Conservation (phyloP, 2,329 filamentous ascomycete species). For the Tolypocladium ophioglossoides region DNA sequence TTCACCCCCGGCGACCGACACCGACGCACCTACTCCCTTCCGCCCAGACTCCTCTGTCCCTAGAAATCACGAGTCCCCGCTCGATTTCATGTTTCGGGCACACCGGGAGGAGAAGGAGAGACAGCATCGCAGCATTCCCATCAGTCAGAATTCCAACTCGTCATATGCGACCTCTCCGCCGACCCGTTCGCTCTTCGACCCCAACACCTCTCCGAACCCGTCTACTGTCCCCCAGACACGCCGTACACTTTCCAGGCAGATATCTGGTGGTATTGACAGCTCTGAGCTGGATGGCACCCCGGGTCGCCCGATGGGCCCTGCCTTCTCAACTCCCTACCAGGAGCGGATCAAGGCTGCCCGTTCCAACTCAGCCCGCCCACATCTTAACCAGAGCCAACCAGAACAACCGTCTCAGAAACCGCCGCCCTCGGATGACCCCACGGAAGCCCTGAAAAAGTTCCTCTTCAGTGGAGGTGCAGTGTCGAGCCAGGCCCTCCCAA, state of each 20-base stretch:
- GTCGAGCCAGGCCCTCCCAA: not conserved
- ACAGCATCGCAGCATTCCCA: conserved; percentile 41
- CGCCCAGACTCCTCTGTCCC: conserved; percentile 23
- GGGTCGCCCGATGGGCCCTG: conserved; percentile 46
- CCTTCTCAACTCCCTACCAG: conserved; percentile 57
- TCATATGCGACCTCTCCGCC: conserved; percentile 31
- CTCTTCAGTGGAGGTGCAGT: conserved; percentile 33
- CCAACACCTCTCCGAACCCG: conserved; percentile 10
- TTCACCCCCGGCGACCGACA: conserved; percentile 42
- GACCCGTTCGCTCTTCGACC: conserved; percentile 26
- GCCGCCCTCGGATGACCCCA: conserved; percentile 16
- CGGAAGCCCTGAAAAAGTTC: conserved; percentile 46
- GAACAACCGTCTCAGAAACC: conserved; percentile 2
- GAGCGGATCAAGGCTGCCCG: conserved; percentile 50
- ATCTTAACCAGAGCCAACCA: conserved; percentile 5
- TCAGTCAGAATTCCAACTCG: conserved; percentile 5
- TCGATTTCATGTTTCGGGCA: conserved; percentile 85
- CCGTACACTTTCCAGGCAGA: conserved; percentile 11
- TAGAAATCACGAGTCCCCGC: conserved; percentile 53
- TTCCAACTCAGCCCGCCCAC: conserved; percentile 16
- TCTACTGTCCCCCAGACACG: conserved; percentile 14
- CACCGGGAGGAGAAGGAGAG: conserved; percentile 68
- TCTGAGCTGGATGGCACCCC: conserved; percentile 54
- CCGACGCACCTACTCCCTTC: conserved; percentile 36
- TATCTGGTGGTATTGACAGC: conserved; percentile 14